phyloP scores from a whole-genome alignment of 805 yeast genomes.

The Candida saitoana region DNA sequence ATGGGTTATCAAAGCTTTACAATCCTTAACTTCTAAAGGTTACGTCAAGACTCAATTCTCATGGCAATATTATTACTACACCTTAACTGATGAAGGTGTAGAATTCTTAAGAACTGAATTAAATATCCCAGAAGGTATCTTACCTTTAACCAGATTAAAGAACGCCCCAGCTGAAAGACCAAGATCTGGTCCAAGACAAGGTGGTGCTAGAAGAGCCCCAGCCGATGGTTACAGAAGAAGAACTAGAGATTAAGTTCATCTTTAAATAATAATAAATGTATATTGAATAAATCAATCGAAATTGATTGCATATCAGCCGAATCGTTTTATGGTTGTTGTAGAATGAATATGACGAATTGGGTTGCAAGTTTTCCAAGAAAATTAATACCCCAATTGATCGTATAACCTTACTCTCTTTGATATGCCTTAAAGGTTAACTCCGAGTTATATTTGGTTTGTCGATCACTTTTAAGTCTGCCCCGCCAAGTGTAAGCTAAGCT shows the following conservation, averaged over 20 bases:
- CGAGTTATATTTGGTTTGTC: too few species aligned
- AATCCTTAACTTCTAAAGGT: conserved; percentile 98
- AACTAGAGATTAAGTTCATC: conserved; percentile 42
- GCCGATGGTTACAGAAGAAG: conserved; percentile 62
- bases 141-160: conserved; percentile 97
- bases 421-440: too few species aligned
- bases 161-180: conserved; percentile 83
- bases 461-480: too few species aligned
- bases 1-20: conserved; percentile 97
- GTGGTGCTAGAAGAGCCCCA: conserved; percentile 49
- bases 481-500: too few species aligned
- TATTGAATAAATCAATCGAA: not conserved
- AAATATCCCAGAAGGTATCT: conserved; percentile 97
- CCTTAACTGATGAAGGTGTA: conserved; percentile 99
- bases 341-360: too few species aligned
- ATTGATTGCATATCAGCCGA: too few species aligned
- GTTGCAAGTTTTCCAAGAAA: too few species aligned
- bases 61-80: conserved; percentile 99
- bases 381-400: too few species aligned
- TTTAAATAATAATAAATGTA: conserved; percentile 6
- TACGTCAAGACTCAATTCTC: conserved; percentile 99
- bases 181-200: conserved; percentile 39
- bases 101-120: conserved; percentile 97
- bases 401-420: too few species aligned
- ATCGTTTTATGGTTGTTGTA: too few species aligned